Conservation (phyloP, 2,329 filamentous ascomycete genomes). For the Chaetothyriales sp. region DNA sequence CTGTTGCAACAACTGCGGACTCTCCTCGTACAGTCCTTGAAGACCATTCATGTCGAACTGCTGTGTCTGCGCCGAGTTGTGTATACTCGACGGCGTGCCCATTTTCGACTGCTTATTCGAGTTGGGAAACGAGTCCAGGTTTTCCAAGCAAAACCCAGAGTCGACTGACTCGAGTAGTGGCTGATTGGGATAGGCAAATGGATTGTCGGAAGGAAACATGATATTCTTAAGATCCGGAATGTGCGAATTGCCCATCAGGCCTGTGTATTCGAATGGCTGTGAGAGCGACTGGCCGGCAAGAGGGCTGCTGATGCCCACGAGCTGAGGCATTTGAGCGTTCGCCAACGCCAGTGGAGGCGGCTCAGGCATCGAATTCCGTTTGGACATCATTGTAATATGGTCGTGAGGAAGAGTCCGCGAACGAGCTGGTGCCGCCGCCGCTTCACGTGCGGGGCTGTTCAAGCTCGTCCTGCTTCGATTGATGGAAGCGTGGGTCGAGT, state of each 20-base stretch:
- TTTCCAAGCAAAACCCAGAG: background rate
- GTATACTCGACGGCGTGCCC: conserved; percentile 2
- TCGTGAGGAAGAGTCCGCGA: conserved; percentile 14
- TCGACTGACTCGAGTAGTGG: conserved; percentile 20
- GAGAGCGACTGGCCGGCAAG: conserved; percentile 11
- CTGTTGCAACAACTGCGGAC: conserved; percentile 6
- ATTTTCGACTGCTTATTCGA: conserved; percentile 3
- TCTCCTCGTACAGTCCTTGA: conserved; percentile 5
- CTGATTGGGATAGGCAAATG: conserved; percentile 38
- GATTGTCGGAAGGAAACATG: conserved; percentile 38
- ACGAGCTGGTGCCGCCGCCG: conserved; percentile 7
- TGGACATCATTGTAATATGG: conserved; percentile 13
- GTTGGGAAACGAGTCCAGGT: background rate
- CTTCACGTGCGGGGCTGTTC: conserved; percentile 4
- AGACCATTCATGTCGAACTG: background rate
- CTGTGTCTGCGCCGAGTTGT: conserved; percentile 3
- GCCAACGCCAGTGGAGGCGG: conserved; percentile 18
- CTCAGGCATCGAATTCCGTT: conserved; percentile 16
- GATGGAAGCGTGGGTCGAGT: conserved; percentile 3
- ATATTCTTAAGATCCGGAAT: conserved; percentile 37
- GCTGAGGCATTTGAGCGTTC: conserved; percentile 14
- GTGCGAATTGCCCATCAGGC: conserved; percentile 13
- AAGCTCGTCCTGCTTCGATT: conserved; percentile 3
- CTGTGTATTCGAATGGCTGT: conserved; percentile 17
- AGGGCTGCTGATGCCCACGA: conserved; percentile 19